These are phyloP conservation scores for Stropharia rugosoannulata DNA, from an alignment of 768 basidiomycete species.

Conservation along the genomic window DNA sequence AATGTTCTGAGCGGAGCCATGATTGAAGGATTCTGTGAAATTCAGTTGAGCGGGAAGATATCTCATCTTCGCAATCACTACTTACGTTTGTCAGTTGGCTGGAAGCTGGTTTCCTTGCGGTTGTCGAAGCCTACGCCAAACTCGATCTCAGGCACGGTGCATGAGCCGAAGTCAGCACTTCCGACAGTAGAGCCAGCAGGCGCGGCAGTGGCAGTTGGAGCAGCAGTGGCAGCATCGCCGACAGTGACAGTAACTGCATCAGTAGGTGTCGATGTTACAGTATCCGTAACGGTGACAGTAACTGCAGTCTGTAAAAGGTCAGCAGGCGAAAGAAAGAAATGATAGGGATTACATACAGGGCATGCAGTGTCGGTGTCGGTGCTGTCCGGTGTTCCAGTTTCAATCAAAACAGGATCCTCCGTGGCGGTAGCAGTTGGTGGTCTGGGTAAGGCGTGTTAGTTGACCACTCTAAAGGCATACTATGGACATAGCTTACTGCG, in stretches of 20 bases:
- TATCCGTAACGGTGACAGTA: slow-evolving; percentile 34
- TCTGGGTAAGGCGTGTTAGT: not conserved
- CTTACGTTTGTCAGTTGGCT: slow-evolving; percentile 48
- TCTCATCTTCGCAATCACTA: not conserved
- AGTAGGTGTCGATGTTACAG: slow-evolving; percentile 24
- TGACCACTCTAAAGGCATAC: not conserved
- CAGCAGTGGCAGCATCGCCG: slow-evolving; percentile 23
- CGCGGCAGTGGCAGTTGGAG: slow-evolving; percentile 18
- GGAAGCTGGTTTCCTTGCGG: slow-evolving; percentile 59
- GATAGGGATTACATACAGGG: slow-evolving; percentile 16
- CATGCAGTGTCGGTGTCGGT: slow-evolving; percentile 16
- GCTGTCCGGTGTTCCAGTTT: not conserved
- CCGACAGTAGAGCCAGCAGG: slow-evolving; percentile 7
- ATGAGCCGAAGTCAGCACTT: slow-evolving; percentile 50
- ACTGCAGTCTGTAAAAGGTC: slow-evolving; percentile 22
- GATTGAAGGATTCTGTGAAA: slow-evolving; percentile 41
- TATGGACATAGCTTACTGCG: slow-evolving; percentile 4
- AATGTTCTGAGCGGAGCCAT: slow-evolving; percentile 55
- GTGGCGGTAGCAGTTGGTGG: not conserved
- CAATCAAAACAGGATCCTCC: slow-evolving; percentile 7
- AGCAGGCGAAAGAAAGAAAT: not conserved
- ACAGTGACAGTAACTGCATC: slow-evolving; percentile 27
- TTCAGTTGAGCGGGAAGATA: not conserved
- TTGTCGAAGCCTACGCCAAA: slow-evolving; percentile 58
- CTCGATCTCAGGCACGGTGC: slow-evolving; percentile 56